Evolutionary conservation across 2,329 filamentous ascomycete genomes (phyloP), one percentile per base, ranked within the genome.

Genomic region (Penicillium sp.): DNA sequence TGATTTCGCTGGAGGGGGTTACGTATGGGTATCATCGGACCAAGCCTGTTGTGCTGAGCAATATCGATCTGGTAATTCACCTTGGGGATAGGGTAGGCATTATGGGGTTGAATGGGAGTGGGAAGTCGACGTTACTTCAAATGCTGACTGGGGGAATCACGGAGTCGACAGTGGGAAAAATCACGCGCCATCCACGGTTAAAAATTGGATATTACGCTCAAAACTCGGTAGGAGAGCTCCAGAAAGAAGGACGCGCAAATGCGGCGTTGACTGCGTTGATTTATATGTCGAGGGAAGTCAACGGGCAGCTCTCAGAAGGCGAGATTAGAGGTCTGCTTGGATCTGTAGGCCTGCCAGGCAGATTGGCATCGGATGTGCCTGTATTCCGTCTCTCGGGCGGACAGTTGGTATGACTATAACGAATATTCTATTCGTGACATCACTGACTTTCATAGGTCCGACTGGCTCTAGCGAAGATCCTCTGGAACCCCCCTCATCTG

Each of bases 161-260:
- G 20, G 87, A 96, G 63, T 92, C 90, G 16, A 88, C 88, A 60
- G 75, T 77, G 20, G 94, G 94, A 61, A 90, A 86, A 71, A 92
- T 99, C 20, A 91, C 97, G 81, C 97, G 97, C 81, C 94, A 99
- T 74, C 94, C 94, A 64, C 97, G 97, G 74, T 78, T 99, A 69
- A 92, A 94, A 81, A 97, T 99, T 67, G 94, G 94, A 53, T 99
- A 99, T 80, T 97, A 97, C 79, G 97, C 97, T 80, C 94, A 99
- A 79, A 94, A 99, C 74, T 94, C 94, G 47, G 83, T 99, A 11
- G 94, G 97, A 80, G 93, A 97, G 83, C 93, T 99, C 9, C 93
- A 97, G 77, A 96, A 97, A 92, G 94, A 99, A 97, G 77, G 97
- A 97, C 84, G 97, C 93, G 0, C 94, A 93, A 45, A 97, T 95